Evolutionary conservation across 305 asterid genomes (phyloP).

Genomic region (Ajuga reptans): DNA sequence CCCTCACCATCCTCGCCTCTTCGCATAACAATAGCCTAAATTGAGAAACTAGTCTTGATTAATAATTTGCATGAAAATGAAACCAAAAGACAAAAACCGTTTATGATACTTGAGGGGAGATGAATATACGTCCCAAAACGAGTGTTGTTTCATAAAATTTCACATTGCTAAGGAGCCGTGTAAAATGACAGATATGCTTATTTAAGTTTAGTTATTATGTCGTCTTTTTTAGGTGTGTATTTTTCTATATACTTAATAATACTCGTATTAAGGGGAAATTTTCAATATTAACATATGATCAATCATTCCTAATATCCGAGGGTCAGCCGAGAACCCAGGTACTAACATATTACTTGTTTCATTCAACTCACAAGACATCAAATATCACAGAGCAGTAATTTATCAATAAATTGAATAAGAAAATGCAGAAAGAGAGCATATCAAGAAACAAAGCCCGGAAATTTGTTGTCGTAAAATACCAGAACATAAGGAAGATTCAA

Average conservation of each 20-base stretch:
- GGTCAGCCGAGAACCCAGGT: background rate
- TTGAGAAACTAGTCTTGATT: background rate
- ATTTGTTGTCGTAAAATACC: slow-evolving; percentile 40
- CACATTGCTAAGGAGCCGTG: no score
- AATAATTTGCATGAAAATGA: no score
- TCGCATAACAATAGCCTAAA: slow-evolving; percentile 64
- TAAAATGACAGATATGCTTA: no score
- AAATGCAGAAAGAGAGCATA: background rate
- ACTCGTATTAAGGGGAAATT: no score
- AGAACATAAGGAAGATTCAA: slow-evolving; percentile 66
- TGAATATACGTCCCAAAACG: no score
- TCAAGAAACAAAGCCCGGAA: slow-evolving; percentile 12
- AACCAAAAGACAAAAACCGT: no score
- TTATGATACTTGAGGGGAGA: no score
- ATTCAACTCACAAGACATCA: background rate
- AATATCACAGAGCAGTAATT: background rate
- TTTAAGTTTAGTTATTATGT: no score
- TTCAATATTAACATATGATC: no score
- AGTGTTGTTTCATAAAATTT: no score
- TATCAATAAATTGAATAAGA: background rate
- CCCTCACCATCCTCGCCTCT: slow-evolving; percentile 43
- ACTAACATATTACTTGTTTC: background rate
- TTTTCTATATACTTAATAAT: no score
- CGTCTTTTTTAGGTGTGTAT: no score
- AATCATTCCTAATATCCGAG: background rate